phyloP scores from a whole-genome alignment of 768 basidiomycete genomes.

The Tricholoma sp. region DNA sequence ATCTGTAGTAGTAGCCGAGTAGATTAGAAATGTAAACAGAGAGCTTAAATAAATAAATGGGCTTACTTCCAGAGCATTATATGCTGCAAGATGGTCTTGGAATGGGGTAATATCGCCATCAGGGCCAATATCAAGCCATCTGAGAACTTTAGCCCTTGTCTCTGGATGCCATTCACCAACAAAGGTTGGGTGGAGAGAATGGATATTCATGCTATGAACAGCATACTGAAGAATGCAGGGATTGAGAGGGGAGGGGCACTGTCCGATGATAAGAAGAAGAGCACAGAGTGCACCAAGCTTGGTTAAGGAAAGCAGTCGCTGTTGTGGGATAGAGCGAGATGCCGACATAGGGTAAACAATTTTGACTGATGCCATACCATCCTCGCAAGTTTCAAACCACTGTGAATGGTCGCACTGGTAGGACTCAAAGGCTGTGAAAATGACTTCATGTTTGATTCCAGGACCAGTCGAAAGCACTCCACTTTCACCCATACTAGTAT shows the following conservation, averaged over 20 bases:
- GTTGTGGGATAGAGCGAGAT: not conserved
- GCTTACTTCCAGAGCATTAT: not conserved
- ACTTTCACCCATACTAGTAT: not conserved
- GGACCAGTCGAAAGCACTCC: not conserved
- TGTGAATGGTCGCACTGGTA: not conserved
- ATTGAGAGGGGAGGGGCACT: not conserved
- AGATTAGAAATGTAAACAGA: not conserved
- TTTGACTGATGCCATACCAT: not conserved
- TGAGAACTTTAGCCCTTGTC: not conserved
- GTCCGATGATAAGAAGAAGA: not conserved
- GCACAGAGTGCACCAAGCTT: not conserved
- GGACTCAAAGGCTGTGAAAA: not conserved
- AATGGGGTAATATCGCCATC: not conserved
- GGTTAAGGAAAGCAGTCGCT: not conserved
- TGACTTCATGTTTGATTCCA: not conserved
- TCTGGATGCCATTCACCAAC: not conserved
- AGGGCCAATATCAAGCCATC: not conserved
- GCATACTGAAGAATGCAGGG: not conserved
- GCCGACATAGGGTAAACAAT: not conserved
- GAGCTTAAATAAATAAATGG: not conserved
- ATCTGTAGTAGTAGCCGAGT: not conserved
- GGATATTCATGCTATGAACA: not conserved
- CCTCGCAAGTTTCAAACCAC: not conserved
- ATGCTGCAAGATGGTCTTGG: not conserved
- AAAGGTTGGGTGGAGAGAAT: not conserved